A percentile compares a stretch with the other conserved stretches of the same genome.
These are phyloP conservation scores for Epipyxis sp. DNA, from an alignment of 108 stramenopile genomes.

Conservation along the genomic window DNA sequence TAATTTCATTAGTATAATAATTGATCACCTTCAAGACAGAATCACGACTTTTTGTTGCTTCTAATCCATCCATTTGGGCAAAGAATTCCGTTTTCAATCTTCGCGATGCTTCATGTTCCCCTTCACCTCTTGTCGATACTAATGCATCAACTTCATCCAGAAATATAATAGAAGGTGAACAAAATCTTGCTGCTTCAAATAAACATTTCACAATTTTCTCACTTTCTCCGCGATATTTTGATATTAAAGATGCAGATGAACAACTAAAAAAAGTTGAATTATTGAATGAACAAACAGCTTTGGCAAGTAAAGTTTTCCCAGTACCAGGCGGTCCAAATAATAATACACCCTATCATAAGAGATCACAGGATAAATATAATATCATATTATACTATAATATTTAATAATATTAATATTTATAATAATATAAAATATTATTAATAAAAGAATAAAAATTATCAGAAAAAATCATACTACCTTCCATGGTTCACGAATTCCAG, in stretches of 20 bases:
- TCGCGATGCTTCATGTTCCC: constrained; percentile 80
- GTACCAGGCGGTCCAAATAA: constrained; percentile 70
- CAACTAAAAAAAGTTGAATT: constrained; percentile 63
- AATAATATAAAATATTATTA: no score
- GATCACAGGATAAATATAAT: no score
- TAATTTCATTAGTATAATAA: no score
- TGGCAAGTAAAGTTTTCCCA: constrained; percentile 19
- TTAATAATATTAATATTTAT: constrained; percentile 18
- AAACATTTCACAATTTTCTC: constrained; percentile 58
- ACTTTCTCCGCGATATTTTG: constrained; percentile 77
- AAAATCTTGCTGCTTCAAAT: constrained; percentile 69
- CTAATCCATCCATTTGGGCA: constrained; percentile 83
- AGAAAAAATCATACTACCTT: no score
- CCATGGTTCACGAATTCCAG: constrained; percentile 66
- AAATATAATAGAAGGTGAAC: constrained; percentile 94
- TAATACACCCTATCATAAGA: no score
- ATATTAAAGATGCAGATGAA: constrained; percentile 67
- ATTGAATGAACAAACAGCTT: constrained; percentile 22
- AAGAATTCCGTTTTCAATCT: constrained; percentile 95
- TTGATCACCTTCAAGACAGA: no score
- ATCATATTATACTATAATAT: no score
- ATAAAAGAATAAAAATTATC: no score
- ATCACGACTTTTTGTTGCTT: background rate
- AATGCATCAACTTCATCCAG: constrained; percentile 99
- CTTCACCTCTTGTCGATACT: constrained; percentile 84